Percentiles rank a stretch among this genome's conserved stretches.
phyloP scores from a whole-genome alignment of 345 rosid species.

The Limnanthes douglasii region DNA sequence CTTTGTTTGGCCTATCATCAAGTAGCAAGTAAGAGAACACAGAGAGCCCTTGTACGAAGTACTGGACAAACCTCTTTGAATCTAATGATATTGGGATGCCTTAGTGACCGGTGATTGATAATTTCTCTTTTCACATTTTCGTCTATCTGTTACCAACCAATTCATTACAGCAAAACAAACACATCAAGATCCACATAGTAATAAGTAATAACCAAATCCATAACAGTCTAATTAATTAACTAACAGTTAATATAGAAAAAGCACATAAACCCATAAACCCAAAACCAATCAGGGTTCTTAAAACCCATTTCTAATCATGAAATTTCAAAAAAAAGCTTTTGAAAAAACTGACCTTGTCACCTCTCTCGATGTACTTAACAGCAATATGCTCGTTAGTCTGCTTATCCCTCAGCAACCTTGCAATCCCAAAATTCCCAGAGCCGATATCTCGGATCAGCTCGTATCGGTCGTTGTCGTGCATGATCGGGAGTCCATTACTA shows the following conservation, averaged over 20 bases:
- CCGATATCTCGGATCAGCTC: constrained; percentile 71
- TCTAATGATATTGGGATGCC: constrained; percentile 78
- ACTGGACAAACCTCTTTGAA: constrained; percentile 51
- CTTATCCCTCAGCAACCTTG: constrained; percentile 66
- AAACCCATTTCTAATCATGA: neutral
- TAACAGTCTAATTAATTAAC: neutral
- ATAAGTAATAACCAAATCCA: neutral
- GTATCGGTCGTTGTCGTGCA: constrained; percentile 72
- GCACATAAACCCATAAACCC: neutral
- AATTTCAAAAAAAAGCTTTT: neutral
- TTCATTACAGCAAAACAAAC: neutral
- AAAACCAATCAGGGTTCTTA: neutral
- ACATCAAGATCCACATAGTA: neutral
- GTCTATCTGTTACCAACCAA: constrained; percentile 37
- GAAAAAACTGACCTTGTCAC: constrained; percentile 45
- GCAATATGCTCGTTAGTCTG: constrained; percentile 64
- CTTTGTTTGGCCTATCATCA: neutral
- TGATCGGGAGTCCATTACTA: too few relatives aligned
- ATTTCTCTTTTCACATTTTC: constrained; percentile 78
- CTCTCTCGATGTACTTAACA: constrained; percentile 86
- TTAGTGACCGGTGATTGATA: constrained; percentile 64
- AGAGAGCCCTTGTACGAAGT: neutral
- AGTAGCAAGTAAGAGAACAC: neutral
- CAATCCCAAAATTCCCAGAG: constrained; percentile 69
- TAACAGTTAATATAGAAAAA: neutral